Evolutionary conservation across 345 rosid species (phyloP).

Genomic region (Populus ilicifolia): DNA sequence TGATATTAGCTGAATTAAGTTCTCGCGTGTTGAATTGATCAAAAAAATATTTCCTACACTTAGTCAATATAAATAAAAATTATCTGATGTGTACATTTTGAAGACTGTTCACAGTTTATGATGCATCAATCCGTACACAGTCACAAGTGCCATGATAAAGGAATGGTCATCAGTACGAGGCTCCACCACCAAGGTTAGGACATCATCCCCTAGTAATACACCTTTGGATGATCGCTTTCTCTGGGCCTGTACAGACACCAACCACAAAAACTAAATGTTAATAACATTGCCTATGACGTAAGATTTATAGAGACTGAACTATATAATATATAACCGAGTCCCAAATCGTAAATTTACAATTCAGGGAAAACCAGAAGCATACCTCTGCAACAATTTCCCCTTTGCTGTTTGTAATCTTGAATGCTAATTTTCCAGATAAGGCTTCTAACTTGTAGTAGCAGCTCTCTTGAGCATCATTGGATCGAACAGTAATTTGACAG

Average conservation of each 20-base stretch:
- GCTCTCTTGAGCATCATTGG: not conserved
- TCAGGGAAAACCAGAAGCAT: not conserved
- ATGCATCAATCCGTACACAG: slow-evolving; percentile 36
- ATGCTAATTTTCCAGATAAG: slow-evolving; percentile 19
- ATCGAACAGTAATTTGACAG: slow-evolving; percentile 6
- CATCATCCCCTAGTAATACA: slow-evolving; percentile 40
- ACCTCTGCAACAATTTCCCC: slow-evolving; percentile 24
- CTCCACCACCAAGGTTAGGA: slow-evolving; percentile 35
- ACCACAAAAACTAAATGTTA: not conserved
- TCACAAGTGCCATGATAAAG: slow-evolving; percentile 31
- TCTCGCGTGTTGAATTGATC: not conserved
- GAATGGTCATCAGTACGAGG: slow-evolving; percentile 32
- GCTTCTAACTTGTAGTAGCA: slow-evolving; percentile 14
- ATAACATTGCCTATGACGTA: not conserved
- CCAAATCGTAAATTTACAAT: not conserved
- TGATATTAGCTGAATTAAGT: not conserved
- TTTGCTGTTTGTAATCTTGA: slow-evolving; percentile 10
- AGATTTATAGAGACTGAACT: not conserved
- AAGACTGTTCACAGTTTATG: slow-evolving; percentile 16
- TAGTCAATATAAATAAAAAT: no score
- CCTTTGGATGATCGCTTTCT: slow-evolving; percentile 36
- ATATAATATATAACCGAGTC: not conserved
- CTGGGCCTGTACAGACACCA: slow-evolving; percentile 21
- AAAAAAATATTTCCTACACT: no score
- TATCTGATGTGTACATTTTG: not conserved